Base-by-base conservation (phyloP, 805 yeast genomes). In the Candida silvatica region DNA sequence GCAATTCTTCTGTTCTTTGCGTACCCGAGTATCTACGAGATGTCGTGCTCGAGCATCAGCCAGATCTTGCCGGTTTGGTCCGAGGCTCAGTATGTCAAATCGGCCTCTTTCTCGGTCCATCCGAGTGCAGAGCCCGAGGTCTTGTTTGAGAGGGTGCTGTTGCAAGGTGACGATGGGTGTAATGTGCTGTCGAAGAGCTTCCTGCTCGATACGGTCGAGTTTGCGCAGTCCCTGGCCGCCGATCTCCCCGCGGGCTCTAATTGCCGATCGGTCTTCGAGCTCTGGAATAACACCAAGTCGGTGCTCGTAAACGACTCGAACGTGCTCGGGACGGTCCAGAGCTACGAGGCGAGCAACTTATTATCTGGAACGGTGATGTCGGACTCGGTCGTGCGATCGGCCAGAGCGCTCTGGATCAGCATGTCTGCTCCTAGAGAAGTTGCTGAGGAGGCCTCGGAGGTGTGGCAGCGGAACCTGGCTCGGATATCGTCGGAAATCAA, bases 21-120 rank as follows among this genome's bases (percentile, higher is more conserved):
- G 7, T 74, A 71, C 43, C 76, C 77, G 2, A 49, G 74, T 0
- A 44, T 73, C 9, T 63, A 65, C 43, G 42, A 64, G 9, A 35
- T 61, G 3, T n/a, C n/a, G n/a, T n/a, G n/a, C n/a, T n/a, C n/a
- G n/a, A n/a, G n/a, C n/a, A n/a, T n/a, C n/a, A n/a, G n/a, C n/a
- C n/a, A n/a, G n/a, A n/a, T n/a, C n/a, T n/a, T n/a, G n/a, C n/a
- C n/a, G n/a, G n/a, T n/a, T n/a, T n/a, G n/a, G n/a, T n/a, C n/a
- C n/a, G n/a, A n/a, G n/a, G n/a, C n/a, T n/a, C n/a, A n/a, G n/a
- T n/a, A n/a, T n/a, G n/a, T n/a, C n/a, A n/a, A n/a, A n/a, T n/a
- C n/a, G n/a, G n/a, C n/a, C n/a, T n/a, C n/a, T n/a, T n/a, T n/a
- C n/a, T n/a, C n/a, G n/a, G n/a, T n/a, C n/a, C n/a, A n/a, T n/a